A percentile compares a stretch with the other conserved stretches of the same genome.
phyloP scores from a whole-genome alignment of 805 yeast genomes.

The Hanseniaspora valbyensis region DNA sequence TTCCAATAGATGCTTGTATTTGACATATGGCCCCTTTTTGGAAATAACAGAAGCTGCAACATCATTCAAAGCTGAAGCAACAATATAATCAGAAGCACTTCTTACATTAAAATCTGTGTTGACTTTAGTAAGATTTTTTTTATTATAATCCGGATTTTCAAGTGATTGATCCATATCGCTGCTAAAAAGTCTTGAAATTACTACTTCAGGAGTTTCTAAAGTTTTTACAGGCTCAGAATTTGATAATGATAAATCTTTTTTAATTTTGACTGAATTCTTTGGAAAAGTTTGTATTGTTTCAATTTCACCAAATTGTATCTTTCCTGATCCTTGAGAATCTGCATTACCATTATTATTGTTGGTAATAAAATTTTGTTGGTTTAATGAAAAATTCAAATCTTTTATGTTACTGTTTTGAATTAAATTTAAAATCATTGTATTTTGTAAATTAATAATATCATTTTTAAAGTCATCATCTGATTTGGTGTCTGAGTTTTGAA shows the following conservation, averaged over 20 bases:
- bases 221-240: not conserved
- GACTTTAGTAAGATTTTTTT: too few relatives aligned
- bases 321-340: not conserved
- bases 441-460: not conserved
- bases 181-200: not conserved
- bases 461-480: not conserved
- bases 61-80: conserved; percentile 3
- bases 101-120: not conserved
- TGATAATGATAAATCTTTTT: not conserved
- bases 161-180: not conserved
- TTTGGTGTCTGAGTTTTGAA: not conserved
- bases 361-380: not conserved
- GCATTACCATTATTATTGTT: too few relatives aligned
- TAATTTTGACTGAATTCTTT: not conserved
- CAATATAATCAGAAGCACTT: not conserved
- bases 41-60: not conserved
- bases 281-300: not conserved
- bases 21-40: not conserved
- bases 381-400: not conserved
- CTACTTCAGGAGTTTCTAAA: not conserved
- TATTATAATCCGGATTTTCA: too few relatives aligned
- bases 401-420: not conserved
- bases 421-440: not conserved
- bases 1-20: not conserved
- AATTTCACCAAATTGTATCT: not conserved